A percentile compares a stretch with the other conserved stretches of the same genome.
Evolutionary conservation across 805 yeast species (phyloP).

Genomic region (Candida gorgasii): DNA sequence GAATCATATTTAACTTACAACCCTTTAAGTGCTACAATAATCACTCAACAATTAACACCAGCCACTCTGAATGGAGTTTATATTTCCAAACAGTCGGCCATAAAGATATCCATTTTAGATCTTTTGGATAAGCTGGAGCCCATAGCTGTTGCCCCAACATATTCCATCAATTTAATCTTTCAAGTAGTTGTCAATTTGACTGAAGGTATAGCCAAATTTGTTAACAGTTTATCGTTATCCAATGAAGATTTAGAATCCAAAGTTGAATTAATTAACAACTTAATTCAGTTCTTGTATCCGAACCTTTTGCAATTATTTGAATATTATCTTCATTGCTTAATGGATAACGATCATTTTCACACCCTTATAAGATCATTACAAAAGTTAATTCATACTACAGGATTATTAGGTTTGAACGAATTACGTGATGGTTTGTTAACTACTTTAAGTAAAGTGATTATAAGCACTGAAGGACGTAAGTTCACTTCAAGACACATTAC

Average conservation of each 20-base stretch:
- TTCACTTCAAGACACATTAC: constrained; percentile 69
- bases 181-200: constrained; percentile 54
- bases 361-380: constrained; percentile 71
- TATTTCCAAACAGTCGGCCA: constrained; percentile 46
- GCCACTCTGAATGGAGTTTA: constrained; percentile 9
- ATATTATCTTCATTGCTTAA: constrained; percentile 57
- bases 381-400: constrained; percentile 78
- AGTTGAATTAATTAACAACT: constrained; percentile 35
- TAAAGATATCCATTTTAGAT: constrained; percentile 64
- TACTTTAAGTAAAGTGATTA: constrained; percentile 28
- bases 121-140: constrained; percentile 83
- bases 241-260: constrained; percentile 34
- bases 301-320: constrained; percentile 29
- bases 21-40: constrained; percentile 17
- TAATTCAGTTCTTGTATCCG: constrained; percentile 30
- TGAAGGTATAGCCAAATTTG: constrained; percentile 66
- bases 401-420: constrained; percentile 58
- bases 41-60: constrained; percentile 20
- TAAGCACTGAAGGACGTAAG: constrained; percentile 15
- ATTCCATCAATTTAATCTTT: constrained; percentile 56
- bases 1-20: constrained; percentile 22
- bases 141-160: constrained; percentile 54
- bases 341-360: constrained; percentile 73
- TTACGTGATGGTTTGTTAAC: constrained; percentile 54
- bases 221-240: constrained; percentile 35